Base-by-base conservation (phyloP, 768 basidiomycete species). In the Megacollybia marginata region DNA sequence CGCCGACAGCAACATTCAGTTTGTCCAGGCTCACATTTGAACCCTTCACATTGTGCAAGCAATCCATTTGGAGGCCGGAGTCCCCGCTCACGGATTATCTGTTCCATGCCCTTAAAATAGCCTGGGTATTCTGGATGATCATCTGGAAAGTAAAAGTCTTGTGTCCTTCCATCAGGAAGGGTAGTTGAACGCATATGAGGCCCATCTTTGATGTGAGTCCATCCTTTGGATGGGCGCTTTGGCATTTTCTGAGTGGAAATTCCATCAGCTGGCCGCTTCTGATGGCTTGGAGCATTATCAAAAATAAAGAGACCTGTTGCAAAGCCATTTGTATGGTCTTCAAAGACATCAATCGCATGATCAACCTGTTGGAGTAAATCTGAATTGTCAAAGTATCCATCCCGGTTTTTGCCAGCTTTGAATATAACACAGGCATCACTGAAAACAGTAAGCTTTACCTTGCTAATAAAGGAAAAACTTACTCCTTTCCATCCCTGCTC, bases 201-300 rank as follows among this genome's bases (percentile, higher is more conserved):
- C 47, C 64, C 63, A 9, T 28, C 53, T 34, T 65, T 67, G 10
- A 49, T n/a, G 7, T 42, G 19, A 33, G 60, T 61, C 4, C 67
- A 66, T 47, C 60, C 63, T 8, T 42, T 51, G 23, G 58, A 52
- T 2, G 51, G 47, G 28, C 52, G 45, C 48, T 69, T 69, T 1
- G 67, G 63, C 68, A 72, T 71, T 16, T 63, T 51, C 2, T 50
- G 52, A 1, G 71, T 66, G 7, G 69, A 71, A 1, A n/a, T n/a
- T n/a, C n/a, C 54, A 49, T 62, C 54, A 13, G 59, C 59, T 0
- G 67, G 43, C 0, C 57, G 61, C 50, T 70, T 71, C 0, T 54
- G 48, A 54, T 73, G 71, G 33, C 63, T 71, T 0, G 63, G 56
- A 67, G n/a, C n/a, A n/a, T n/a, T n/a, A n/a, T n/a, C n/a, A n/a